Evolutionary conservation across 176 grass and related monocot genomes (phyloP).

Genomic region (Oryza glumipatula): DNA sequence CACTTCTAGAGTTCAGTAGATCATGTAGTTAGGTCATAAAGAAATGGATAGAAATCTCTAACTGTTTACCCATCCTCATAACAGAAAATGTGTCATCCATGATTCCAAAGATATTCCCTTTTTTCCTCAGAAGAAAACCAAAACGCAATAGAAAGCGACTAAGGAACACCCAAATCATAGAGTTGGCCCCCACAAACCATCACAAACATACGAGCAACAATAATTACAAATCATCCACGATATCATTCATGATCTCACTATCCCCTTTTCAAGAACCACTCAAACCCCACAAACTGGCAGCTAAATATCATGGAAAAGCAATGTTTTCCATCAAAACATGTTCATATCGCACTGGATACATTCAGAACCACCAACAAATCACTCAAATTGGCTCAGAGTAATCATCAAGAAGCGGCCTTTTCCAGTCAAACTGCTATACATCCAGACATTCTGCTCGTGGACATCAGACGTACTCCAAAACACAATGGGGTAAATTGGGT

Average conservation of each 20-base stretch:
- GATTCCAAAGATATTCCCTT: slow-evolving; percentile 23
- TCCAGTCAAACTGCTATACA: background rate
- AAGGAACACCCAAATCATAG: slow-evolving; percentile 6
- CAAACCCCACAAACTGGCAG: background rate
- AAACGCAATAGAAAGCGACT: slow-evolving; percentile 6
- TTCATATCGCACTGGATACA: background rate
- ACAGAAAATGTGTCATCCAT: slow-evolving; percentile 10
- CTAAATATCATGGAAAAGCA: slow-evolving; percentile 9
- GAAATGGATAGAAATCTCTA: background rate
- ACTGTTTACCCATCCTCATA: background rate
- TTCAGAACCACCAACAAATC: background rate
- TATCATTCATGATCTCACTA: background rate
- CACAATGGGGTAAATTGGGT: too few species aligned
- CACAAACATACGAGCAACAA: background rate
- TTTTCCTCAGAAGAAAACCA: background rate
- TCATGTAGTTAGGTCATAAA: slow-evolving; percentile 3
- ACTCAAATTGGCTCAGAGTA: background rate
- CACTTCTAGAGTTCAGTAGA: background rate
- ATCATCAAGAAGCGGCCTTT: background rate
- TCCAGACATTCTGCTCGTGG: background rate
- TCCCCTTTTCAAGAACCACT: slow-evolving; percentile 3
- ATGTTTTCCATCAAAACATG: background rate
- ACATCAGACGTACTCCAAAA: too few species aligned
- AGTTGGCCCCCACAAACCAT: slow-evolving; percentile 38
- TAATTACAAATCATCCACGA: background rate